Evolutionary conservation across 2,329 filamentous ascomycete species (phyloP).

Genomic region (Trichoderma polysporum): DNA sequence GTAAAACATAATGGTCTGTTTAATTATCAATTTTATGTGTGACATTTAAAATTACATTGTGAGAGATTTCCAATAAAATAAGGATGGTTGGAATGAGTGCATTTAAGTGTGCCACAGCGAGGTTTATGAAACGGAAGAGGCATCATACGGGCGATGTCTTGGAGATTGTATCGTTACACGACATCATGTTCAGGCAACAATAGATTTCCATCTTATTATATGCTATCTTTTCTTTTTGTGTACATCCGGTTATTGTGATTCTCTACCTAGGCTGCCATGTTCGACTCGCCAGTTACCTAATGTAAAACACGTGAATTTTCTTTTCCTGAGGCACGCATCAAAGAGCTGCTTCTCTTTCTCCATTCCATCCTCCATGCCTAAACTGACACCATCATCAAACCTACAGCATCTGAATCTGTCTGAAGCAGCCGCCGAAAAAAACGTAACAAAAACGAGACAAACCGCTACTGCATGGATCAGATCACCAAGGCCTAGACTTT

Average conservation of each 20-base stretch:
- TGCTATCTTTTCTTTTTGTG: neutral
- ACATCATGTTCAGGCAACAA: neutral
- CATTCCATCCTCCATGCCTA: neutral
- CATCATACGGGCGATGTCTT: neutral
- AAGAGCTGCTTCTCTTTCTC: neutral
- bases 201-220: neutral
- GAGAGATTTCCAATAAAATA: too few species aligned
- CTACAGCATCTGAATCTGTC: neutral
- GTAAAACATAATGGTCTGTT: neutral
- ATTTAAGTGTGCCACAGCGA: neutral
- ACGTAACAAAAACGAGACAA: neutral
- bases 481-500: constrained; percentile 5
- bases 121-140: neutral
- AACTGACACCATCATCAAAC: neutral
- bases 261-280: too few species aligned
- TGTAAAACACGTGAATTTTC: neutral
- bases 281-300: too few species aligned
- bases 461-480: neutral
- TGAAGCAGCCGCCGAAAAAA: neutral
- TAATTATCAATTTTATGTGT: neutral
- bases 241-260: too few species aligned
- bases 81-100: neutral
- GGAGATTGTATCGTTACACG: neutral
- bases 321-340: neutral
- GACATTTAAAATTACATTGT: too few species aligned